Evolutionary conservation across 2,329 filamentous ascomycete species (phyloP).

Genomic region (Didymella sp.): DNA sequence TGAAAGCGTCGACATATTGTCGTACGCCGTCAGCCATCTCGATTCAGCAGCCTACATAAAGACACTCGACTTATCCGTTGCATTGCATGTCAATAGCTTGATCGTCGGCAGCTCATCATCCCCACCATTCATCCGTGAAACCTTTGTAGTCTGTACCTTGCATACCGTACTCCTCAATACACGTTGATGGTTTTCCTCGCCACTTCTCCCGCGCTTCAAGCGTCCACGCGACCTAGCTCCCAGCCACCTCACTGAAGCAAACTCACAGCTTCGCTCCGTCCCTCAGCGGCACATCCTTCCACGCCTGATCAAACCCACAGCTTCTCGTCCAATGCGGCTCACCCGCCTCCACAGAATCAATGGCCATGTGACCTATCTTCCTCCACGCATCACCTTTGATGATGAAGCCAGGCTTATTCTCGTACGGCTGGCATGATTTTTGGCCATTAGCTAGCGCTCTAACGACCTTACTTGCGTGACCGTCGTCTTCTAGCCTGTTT

Average conservation of each 20-base stretch:
- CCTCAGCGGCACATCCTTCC: constrained; percentile 57
- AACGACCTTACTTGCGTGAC: constrained; percentile 79
- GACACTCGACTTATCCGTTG: not conserved
- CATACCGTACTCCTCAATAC: not conserved
- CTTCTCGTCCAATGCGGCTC: constrained; percentile 66
- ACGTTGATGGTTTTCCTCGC: constrained; percentile 2
- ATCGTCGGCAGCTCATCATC: not conserved
- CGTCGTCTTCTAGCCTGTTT: constrained; percentile 70
- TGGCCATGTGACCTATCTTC: constrained; percentile 65
- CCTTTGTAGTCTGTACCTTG: not conserved
- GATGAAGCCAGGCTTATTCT: constrained; percentile 53
- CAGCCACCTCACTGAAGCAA: constrained; percentile 1
- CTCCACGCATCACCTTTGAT: constrained; percentile 67
- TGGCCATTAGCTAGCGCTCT: constrained; percentile 73
- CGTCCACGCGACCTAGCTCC: constrained; percentile 8
- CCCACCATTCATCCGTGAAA: constrained; percentile 8
- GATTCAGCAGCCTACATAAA: not conserved
- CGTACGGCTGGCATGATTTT: constrained; percentile 57
- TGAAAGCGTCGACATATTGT: not conserved
- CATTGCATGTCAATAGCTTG: constrained; percentile 12
- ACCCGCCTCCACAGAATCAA: constrained; percentile 66
- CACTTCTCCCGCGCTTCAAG: constrained; percentile 15
- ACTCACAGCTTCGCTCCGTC: constrained; percentile 33
- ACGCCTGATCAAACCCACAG: constrained; percentile 70
- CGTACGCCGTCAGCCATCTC: not conserved